Base-by-base conservation (phyloP, 768 basidiomycete genomes). In the Leucocoprinus birnbaumii region DNA sequence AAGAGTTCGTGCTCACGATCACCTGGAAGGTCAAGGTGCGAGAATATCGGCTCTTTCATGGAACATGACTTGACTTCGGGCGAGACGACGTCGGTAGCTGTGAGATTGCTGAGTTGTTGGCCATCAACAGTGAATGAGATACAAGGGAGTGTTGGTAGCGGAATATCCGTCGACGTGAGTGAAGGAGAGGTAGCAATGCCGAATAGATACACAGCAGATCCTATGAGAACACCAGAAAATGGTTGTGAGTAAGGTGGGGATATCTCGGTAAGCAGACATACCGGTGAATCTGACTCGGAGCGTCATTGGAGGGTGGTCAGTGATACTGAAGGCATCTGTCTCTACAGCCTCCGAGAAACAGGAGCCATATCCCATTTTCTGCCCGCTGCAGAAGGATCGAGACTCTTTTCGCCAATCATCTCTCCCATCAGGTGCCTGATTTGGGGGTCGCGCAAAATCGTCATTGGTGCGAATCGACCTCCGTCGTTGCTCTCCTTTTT, bases 121-220 rank as follows among this genome's bases (percentile, higher is more conserved):
- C 64, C 66, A 62, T 84, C 82, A 47, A 84, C 54, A 5, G 65
- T 66, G 58, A 77, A 77, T 6, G 71, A 72, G 35, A 80, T 63
- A 61, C 80, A 56, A 50, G 57, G n/a, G n/a, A n/a, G 59, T 37
- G 66, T 68, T 31, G 31, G 11, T 31, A 11, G 11, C 31, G 31
- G 31, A 5, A 11, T 5, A 31, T 31, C 31, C 6, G 6, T 31
- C 11, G 31, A 31, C 11, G 31, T 31, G 5, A 31, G 11, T 11
- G 31, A 31, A 31, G 31, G 67, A 10, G 68, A 59, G 3, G 74
- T 73, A 27, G 73, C 63, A 37, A 79, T 61, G 37, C 71, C 73
- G 61, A 67, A 83, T 22, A 83, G 60, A 57, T 75, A 80, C 21
- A 83, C 64, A 7, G 77, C 78, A 22, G 75, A 72, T 10, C 81